Evolutionary conservation across 495 filamentous ascomycete genomes (phyloP), one percentile per base, ranked within the genome.

Genomic region (Hypoxylon trugodes): DNA sequence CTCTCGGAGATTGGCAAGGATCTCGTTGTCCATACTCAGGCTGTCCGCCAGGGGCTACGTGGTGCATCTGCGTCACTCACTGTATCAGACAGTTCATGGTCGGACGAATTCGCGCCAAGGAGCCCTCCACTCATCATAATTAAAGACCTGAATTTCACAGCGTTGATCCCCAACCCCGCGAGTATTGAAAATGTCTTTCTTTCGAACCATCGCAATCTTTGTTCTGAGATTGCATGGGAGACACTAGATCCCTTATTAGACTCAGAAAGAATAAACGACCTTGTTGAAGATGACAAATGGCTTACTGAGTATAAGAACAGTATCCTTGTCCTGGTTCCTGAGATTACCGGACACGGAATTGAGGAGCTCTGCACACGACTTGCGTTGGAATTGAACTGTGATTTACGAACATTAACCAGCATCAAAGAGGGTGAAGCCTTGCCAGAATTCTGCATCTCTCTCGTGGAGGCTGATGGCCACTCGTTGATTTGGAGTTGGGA

Each of bases 181-280:
- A 49, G 10, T 30, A 26, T 12, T n/a, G 58, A 52, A 12, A 50
- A 54, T 10, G 65, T 45, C 0, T 76, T 74, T 40, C 52, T 76
- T 25, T 64, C 71, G 13, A 74, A 59, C 36, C 53, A 73, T 28
- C 66, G 68, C n/a, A 65, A 68, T 40, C 66, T 76, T 7, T 73
- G 69, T 26, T 70, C 68, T 1, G 43, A 66, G 41, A 64, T 76
- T 35, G 38, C 54, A 13, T 76, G 73, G 73, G 64, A 76, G 35
- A 37, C 54, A 7, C 38, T 69, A 16, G 51, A 63, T 4, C 1
- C n/a, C 7, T 46, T 16, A 24, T 13, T 26, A 6, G 22, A 37
- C 13, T 12, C 36, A 4, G 15, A 15, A 4, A 43, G 25, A 12
- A 13, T 25, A 18, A 28, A 49, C 10, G 41, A 26, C 13, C n/a